Base-by-base conservation (phyloP, 2,329 filamentous ascomycete genomes). In the Parasarocladium wereldwijsianum region DNA sequence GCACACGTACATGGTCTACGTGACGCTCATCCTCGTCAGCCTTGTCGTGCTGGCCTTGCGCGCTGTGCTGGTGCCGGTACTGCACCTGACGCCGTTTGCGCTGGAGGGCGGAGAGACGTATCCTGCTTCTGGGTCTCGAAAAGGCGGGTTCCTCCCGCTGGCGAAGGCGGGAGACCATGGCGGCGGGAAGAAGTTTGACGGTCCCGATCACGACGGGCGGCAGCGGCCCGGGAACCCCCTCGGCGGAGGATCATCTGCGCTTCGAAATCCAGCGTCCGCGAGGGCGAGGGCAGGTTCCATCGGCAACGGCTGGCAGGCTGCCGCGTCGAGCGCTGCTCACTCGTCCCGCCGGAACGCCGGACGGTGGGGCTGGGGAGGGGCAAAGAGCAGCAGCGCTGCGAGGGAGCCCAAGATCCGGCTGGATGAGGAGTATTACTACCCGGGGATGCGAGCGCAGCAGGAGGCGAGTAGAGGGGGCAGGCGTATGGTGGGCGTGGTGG, bases 1-100 rank as follows among this genome's bases (percentile, higher is more conserved):
- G 8, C 68, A 69, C 29, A 86, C 85, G 6, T 93, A 87, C 52
- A 72, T 90, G 36, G 68, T 70, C 33, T 98, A 98, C 47, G 70
- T 63, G 19, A 57, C 66, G 17, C 60, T 90, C 11, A 58, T 77
- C 1, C 61, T 64, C 13, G 40, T 72, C 5, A 63, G 58, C 14
- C 25, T 74, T 9, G 44, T 65, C 10, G 36, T 66, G 4, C 57
- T 77, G 6, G 49, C 57, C 25, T 50, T 65, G 6, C 60, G 71
- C 12, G 67, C 71, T 5, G 52, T 75, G 24, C 55, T 77, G 19
- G 61, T 74, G 6, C 66, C 70, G 3, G 44, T 66, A 6, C 52
- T 74, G 3, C 55, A 58, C 33, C 55, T 75, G 15, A 56, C 54
- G 5, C 62, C 60, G 0, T 73, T 73, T 36, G 63, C 66, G 0